phyloP scores from a whole-genome alignment of 768 basidiomycete genomes.

The Neoboletus magnificus region DNA sequence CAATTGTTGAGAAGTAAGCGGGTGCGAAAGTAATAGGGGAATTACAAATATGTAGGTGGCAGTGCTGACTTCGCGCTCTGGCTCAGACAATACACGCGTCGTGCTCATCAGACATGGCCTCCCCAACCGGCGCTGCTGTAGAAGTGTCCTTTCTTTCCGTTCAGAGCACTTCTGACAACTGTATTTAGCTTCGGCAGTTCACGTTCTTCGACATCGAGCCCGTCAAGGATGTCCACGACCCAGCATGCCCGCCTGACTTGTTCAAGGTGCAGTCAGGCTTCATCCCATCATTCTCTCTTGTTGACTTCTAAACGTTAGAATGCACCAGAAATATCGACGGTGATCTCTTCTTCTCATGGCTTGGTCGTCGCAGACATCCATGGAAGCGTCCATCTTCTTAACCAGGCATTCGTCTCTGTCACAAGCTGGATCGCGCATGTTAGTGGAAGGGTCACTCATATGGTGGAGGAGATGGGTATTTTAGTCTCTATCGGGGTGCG shows the following conservation, averaged over 20 bases:
- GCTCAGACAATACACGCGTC: not conserved
- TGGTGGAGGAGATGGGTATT: constrained; percentile 77
- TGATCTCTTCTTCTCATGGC: constrained; percentile 60
- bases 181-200: constrained; percentile 77
- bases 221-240: constrained; percentile 77
- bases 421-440: constrained; percentile 79
- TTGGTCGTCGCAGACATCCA: constrained; percentile 82
- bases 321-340: constrained; percentile 70
- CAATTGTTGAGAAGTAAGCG: not conserved
- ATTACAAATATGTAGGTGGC: not conserved
- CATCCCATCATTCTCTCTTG: not conserved
- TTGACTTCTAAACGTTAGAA: constrained; percentile 34
- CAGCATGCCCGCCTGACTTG: constrained; percentile 69
- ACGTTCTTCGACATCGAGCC: constrained; percentile 80
- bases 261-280: constrained; percentile 54
- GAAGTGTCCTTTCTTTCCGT: not conserved
- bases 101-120: constrained; percentile 9
- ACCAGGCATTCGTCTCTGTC: constrained; percentile 66
- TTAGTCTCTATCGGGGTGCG: constrained; percentile 88
- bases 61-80: not conserved
- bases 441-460: constrained; percentile 79
- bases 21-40: not conserved
- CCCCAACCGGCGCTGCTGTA: constrained; percentile 22
- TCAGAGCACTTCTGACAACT: constrained; percentile 6
- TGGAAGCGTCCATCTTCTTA: constrained; percentile 75